Percentiles rank a stretch among this genome's conserved stretches.
These are phyloP conservation scores for Boletus pseudopeckii DNA, from an alignment of 768 basidiomycete genomes.

Conservation along the genomic window DNA sequence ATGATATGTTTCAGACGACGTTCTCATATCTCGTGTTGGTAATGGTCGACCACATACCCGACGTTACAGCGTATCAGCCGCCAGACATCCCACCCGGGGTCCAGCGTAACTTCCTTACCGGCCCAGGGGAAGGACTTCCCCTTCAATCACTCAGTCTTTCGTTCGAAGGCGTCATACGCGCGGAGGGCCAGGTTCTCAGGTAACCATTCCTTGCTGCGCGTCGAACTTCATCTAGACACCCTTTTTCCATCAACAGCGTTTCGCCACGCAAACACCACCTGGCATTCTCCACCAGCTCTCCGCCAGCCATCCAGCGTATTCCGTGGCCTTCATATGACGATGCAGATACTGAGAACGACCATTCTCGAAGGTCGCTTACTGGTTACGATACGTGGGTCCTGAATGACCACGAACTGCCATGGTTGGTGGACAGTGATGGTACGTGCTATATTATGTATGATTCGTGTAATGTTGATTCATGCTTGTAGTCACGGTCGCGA, in stretches of 20 bases:
- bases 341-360: slow-evolving; percentile 34
- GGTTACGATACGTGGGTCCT: slow-evolving; percentile 70
- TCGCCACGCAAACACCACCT: slow-evolving; percentile 71
- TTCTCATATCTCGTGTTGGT: slow-evolving; percentile 77
- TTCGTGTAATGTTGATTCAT: neutral
- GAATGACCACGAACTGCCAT: slow-evolving; percentile 62
- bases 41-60: slow-evolving; percentile 54
- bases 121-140: slow-evolving; percentile 75
- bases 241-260: slow-evolving; percentile 43
- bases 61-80: slow-evolving; percentile 53
- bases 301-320: slow-evolving; percentile 77
- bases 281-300: slow-evolving; percentile 69
- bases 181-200: slow-evolving; percentile 75
- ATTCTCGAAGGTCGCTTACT: slow-evolving; percentile 34
- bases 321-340: slow-evolving; percentile 69
- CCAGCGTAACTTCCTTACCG: slow-evolving; percentile 68
- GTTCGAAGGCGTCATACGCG: slow-evolving; percentile 78
- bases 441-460: slow-evolving; percentile 15
- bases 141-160: slow-evolving; percentile 65
- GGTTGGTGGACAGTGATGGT: slow-evolving; percentile 78
- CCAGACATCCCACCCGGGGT: slow-evolving; percentile 46
- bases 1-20: slow-evolving; percentile 54
- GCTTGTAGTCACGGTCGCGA: slow-evolving; percentile 55
- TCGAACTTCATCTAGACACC: slow-evolving; percentile 1
- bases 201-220: slow-evolving; percentile 24